A percentile compares a stretch with the other conserved stretches of the same genome.
Evolutionary conservation across 164 flowering plant species (phyloP).

Genomic region (Aristolochia contorta): DNA sequence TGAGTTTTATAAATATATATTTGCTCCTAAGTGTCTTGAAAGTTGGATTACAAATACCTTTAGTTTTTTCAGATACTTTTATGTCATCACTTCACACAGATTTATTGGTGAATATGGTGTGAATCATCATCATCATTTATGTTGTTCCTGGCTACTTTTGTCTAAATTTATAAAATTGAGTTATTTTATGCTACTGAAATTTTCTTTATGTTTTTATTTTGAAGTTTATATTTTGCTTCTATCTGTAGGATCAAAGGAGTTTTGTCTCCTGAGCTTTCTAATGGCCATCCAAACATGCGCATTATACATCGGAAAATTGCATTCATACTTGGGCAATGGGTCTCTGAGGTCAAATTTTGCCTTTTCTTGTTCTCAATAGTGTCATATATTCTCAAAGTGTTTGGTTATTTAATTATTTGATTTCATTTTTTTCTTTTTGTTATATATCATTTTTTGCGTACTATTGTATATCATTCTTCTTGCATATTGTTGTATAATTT

Average conservation of each 20-base stretch:
- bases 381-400: no score
- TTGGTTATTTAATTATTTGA: no score
- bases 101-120: no score
- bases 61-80: not conserved
- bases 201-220: not conserved
- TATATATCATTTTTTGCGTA: no score
- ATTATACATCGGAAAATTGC: conserved; percentile 91
- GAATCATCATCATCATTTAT: no score
- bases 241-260: conserved; percentile 77
- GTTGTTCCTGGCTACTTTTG: no score
- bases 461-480: no score
- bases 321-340: conserved; percentile 89
- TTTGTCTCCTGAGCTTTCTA: conserved; percentile 67
- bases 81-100: no score
- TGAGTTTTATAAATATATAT: conserved; percentile 7
- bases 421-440: no score
- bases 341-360: conserved; percentile 65
- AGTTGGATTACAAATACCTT: not conserved
- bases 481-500: no score
- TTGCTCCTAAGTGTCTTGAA: not conserved
- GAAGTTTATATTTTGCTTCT: not conserved
- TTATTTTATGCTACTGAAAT: not conserved
- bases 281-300: conserved; percentile 83
- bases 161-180: no score
- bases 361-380: no score